phyloP scores from a whole-genome alignment of 2,329 filamentous ascomycete species.

The Colletotrichum kahawae region DNA sequence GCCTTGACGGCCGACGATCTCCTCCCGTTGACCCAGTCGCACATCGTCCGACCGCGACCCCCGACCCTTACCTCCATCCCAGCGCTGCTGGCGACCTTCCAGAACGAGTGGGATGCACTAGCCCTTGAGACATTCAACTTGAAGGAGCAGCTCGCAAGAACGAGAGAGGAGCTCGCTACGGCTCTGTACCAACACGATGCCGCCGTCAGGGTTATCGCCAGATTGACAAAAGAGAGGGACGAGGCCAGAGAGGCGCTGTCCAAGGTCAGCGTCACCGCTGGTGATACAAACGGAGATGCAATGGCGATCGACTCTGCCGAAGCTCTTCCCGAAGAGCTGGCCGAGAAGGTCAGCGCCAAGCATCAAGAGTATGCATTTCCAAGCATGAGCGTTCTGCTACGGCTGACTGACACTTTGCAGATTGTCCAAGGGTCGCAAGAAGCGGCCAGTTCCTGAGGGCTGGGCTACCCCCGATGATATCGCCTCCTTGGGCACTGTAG shows the following conservation, averaged over 20 bases:
- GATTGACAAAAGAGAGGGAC: slow-evolving; percentile 88
- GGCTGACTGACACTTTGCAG: slow-evolving; percentile 46
- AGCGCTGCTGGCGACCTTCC: slow-evolving; percentile 89
- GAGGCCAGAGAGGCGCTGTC: slow-evolving; percentile 90
- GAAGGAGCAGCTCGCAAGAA: slow-evolving; percentile 87
- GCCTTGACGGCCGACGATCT: slow-evolving; percentile 85
- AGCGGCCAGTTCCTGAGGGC: slow-evolving; percentile 81
- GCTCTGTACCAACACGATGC: slow-evolving; percentile 97
- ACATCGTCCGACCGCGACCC: slow-evolving; percentile 85
- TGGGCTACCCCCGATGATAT: slow-evolving; percentile 84
- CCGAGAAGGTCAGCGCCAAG: slow-evolving; percentile 77
- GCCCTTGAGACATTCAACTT: slow-evolving; percentile 91
- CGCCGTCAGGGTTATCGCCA: slow-evolving; percentile 91
- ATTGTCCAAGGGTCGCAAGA: slow-evolving; percentile 86
- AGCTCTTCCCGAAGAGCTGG: slow-evolving; percentile 73
- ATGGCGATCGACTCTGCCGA: slow-evolving; percentile 89
- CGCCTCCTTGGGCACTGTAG: slow-evolving; percentile 48
- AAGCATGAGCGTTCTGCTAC: slow-evolving; percentile 1
- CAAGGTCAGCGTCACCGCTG: slow-evolving; percentile 75
- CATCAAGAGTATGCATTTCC: slow-evolving; percentile 71
- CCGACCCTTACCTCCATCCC: slow-evolving; percentile 96
- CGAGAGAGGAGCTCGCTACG: slow-evolving; percentile 90
- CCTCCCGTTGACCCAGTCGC: slow-evolving; percentile 82
- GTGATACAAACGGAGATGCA: slow-evolving; percentile 70
- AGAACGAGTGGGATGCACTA: slow-evolving; percentile 97